phyloP scores from a whole-genome alignment of 1,284 basidiomycete species.

The Vanrija pseudolonga region DNA sequence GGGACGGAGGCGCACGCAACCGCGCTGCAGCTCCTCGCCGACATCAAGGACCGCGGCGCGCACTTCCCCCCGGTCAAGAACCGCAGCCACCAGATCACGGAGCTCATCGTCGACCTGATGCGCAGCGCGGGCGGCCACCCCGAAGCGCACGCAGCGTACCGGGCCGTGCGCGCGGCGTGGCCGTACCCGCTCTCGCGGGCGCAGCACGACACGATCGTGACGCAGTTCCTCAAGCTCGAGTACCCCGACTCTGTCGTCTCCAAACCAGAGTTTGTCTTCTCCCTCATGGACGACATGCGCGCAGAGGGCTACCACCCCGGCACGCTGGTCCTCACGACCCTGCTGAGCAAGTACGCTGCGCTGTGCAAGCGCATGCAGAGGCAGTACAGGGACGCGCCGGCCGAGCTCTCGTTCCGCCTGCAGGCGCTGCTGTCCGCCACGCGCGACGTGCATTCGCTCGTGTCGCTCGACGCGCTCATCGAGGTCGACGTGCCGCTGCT shows the following conservation, averaged over 20 bases:
- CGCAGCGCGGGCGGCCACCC: conserved; percentile 55
- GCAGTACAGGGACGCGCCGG: background rate
- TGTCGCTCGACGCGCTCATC: conserved; percentile 71
- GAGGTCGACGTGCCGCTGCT: conserved; percentile 60
- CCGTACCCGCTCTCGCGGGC: conserved; percentile 54
- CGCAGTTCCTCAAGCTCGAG: conserved; percentile 60
- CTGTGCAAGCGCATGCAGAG: background rate
- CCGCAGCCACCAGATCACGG: conserved; percentile 32
- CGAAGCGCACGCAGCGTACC: conserved; percentile 63
- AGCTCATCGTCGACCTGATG: conserved; percentile 61
- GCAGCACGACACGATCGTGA: conserved; percentile 61
- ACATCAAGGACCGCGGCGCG: conserved; percentile 51
- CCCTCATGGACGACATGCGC: conserved; percentile 81
- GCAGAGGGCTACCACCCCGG: conserved; percentile 59
- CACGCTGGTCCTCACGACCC: conserved; percentile 64
- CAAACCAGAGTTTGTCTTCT: conserved; percentile 65
- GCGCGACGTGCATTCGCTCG: conserved; percentile 69
- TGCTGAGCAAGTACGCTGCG: conserved; percentile 56
- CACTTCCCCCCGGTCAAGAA: conserved; percentile 50
- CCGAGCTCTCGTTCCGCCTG: conserved; percentile 9
- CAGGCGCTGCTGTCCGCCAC: conserved; percentile 47
- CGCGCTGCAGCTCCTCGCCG: conserved; percentile 57
- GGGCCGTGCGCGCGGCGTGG: conserved; percentile 44
- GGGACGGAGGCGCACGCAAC: conserved; percentile 4
- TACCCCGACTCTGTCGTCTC: conserved; percentile 52